Evolutionary conservation across 169 alveolate species (phyloP).

Genomic region (Plasmodium gallinaceum): DNA sequence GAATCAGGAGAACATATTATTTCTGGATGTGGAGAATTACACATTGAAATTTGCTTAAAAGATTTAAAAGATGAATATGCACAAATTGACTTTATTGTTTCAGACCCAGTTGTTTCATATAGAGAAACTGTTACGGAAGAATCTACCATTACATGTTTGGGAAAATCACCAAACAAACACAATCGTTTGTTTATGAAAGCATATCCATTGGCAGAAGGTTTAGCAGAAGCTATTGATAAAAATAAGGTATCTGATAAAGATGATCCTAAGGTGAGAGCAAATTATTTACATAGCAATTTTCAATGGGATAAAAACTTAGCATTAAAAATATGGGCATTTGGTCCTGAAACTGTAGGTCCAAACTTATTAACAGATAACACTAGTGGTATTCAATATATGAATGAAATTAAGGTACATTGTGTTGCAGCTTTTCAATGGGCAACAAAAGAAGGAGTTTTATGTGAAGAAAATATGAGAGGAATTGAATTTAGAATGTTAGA

Average conservation of each 20-base stretch:
- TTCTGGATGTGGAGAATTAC: slow-evolving; percentile 99
- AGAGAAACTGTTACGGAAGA: slow-evolving; percentile 98
- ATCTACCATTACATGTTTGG: slow-evolving; percentile 94
- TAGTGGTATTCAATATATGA: slow-evolving; percentile 97
- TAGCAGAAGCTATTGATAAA: slow-evolving; percentile 96
- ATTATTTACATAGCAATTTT: slow-evolving; percentile 93
- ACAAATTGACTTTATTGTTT: slow-evolving; percentile 96
- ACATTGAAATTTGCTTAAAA: slow-evolving; percentile 98
- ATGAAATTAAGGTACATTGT: slow-evolving; percentile 99
- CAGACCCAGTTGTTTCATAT: slow-evolving; percentile 99
- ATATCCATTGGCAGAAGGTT: slow-evolving; percentile 97
- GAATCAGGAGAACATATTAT: slow-evolving; percentile 99
- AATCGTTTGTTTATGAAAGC: slow-evolving; percentile 98
- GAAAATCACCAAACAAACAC: slow-evolving; percentile 99
- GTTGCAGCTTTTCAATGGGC: slow-evolving; percentile 99
- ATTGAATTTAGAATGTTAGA: slow-evolving; percentile 97
- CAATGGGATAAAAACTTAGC: slow-evolving; percentile 99
- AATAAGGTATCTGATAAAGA: slow-evolving; percentile 94
- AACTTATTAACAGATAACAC: slow-evolving; percentile 97
- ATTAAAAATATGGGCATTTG: slow-evolving; percentile 98
- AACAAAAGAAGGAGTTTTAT: slow-evolving; percentile 98
- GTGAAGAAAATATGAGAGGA: slow-evolving; percentile 99
- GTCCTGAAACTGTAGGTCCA: slow-evolving; percentile 99
- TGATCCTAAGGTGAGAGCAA: slow-evolving; percentile 97
- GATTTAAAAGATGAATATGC: slow-evolving; percentile 99